phyloP scores from a whole-genome alignment of 225 moss, liverwort and hornwort species.

The Thuidium tamariscinum region DNA sequence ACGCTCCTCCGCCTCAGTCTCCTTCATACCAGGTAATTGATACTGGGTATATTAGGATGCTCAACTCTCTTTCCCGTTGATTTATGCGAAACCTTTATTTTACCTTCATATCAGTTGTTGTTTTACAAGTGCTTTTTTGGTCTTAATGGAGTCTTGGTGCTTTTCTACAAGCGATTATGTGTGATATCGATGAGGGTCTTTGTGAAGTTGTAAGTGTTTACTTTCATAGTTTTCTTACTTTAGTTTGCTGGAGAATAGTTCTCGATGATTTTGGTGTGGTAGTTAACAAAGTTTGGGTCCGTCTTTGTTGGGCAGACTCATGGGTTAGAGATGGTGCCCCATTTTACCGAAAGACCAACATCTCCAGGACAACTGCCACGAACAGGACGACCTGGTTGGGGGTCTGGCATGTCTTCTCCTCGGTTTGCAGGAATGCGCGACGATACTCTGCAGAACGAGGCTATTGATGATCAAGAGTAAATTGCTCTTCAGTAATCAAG shows the following conservation, averaged over 20 bases:
- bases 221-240: neutral
- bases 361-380: slow-evolving; percentile 46
- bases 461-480: slow-evolving; percentile 51
- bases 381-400: slow-evolving; percentile 44
- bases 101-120: neutral
- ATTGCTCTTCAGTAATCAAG: neutral
- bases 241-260: neutral
- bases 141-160: neutral
- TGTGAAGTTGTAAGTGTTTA: neutral
- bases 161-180: neutral
- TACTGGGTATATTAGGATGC: neutral
- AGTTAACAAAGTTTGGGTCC: neutral
- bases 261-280: neutral
- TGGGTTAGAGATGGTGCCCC: slow-evolving; percentile 85
- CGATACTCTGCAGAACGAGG: slow-evolving; percentile 38
- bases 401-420: slow-evolving; percentile 48
- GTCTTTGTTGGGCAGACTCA: slow-evolving; percentile 35
- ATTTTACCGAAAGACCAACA: slow-evolving; percentile 37
- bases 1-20: slow-evolving; percentile 63
- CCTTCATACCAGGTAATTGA: slow-evolving; percentile 37
- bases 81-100: neutral
- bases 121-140: neutral
- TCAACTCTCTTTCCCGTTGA: neutral
- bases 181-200: neutral
- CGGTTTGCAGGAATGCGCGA: slow-evolving; percentile 38